Evolutionary conservation across 2,329 filamentous ascomycete genomes (phyloP), one percentile per base, ranked within the genome.

Genomic region (Zasmidium citrigriseum): DNA sequence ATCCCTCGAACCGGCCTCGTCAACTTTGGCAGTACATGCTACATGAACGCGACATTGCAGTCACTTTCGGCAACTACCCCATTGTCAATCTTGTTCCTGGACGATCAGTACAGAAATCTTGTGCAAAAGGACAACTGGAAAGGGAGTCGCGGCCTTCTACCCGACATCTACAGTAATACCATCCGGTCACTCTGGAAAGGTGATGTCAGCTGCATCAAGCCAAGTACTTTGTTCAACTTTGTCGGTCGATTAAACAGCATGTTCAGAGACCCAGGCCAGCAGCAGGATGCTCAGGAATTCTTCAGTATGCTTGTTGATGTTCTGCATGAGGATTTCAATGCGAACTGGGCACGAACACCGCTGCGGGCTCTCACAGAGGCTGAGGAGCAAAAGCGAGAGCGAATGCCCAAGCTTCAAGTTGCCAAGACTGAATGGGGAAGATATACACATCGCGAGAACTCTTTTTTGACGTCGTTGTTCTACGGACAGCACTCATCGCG

Each of bases 251-350:
- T 87, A 64, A 85, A 85, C 58, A 80, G 83, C 5, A 90, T 88
- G 14, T 88, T 90, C 44, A 60, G 62, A 27, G 65, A 68, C 51
- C 64, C 68, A 7, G 80, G 82, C 22, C 79, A 86, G 51, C 93
- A 98, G 71, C 95, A 98, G 75, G 95, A 99, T 70, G 89, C 92
- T 1, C 89, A 93, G 64, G 95, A 98, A 68, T 96, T 96, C 66
- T 87, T 93, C 64, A 86, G 87, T 47, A 96, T 96, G 70, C 74
- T 97, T 23, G 82, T 96, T 38, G 87, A 90, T 54, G 87, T 89
- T 64, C 80, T 98, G 12, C 89, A 93, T 66, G 90, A 95, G 70
- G 95, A 99, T 74, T 87, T 96, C 4, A 96, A 96, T 71, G 75
- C 81, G 5, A 82, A 83, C 25, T 89, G 86, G 78, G 79, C 84